These are phyloP conservation scores for Hanseniaspora lindneri DNA, from an alignment of 805 yeast species.

Conservation along the genomic window DNA sequence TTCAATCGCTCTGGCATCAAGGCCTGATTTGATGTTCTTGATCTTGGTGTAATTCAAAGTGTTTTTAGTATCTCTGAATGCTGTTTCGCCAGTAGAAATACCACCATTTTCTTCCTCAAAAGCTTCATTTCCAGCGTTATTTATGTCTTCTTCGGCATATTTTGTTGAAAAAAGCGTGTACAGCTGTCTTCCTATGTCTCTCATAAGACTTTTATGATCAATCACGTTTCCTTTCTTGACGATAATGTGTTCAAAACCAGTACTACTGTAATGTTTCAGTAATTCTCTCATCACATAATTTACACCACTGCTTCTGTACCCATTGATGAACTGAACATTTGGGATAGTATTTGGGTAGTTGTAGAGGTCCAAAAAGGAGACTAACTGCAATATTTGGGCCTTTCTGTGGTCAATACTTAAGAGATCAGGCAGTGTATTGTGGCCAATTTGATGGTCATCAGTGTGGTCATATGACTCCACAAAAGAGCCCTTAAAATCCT, in stretches of 20 bases:
- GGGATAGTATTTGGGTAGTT: slow-evolving; percentile 2
- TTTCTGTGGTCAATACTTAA: background rate
- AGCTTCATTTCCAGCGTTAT: background rate
- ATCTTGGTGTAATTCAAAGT: background rate
- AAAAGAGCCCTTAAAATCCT: too few relatives aligned
- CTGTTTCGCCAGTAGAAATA: background rate
- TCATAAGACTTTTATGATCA: slow-evolving; percentile 11
- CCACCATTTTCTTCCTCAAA: background rate
- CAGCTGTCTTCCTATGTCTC: slow-evolving; percentile 4
- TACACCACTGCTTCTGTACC: slow-evolving; percentile 6
- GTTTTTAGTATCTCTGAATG: too few relatives aligned
- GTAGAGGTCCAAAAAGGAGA: slow-evolving; percentile 7
- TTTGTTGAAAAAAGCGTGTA: background rate
- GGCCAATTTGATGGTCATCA: too few relatives aligned
- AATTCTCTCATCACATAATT: slow-evolving; percentile 2
- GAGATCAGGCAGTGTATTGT: background rate
- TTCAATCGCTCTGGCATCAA: slow-evolving; percentile 14
- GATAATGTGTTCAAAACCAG: background rate
- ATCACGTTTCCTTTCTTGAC: slow-evolving; percentile 7
- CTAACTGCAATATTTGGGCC: background rate
- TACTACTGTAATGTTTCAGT: background rate
- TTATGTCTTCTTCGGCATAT: background rate
- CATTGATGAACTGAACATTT: slow-evolving; percentile 1
- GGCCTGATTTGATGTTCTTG: slow-evolving; percentile 8
- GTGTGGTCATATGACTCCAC: too few relatives aligned